Percentiles rank a stretch among this genome's conserved stretches.
Conservation (phyloP, 1,284 basidiomycete species). For the Ustilago vetiveriae region DNA sequence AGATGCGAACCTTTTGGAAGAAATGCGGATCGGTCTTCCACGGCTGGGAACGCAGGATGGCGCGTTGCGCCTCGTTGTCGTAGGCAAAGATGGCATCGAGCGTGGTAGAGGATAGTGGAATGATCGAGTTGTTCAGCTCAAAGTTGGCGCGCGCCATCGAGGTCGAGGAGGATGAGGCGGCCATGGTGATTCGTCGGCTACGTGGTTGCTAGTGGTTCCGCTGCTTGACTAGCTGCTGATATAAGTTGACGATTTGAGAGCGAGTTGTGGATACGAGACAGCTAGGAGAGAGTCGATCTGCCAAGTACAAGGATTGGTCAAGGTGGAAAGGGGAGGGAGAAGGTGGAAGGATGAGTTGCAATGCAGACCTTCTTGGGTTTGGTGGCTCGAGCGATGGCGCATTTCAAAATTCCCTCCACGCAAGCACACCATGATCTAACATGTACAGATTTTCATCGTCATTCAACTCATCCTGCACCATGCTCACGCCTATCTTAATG, state of each 20-base stretch:
- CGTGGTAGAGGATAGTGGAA: conserved; percentile 42
- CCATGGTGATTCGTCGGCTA: no score
- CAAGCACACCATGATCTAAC: background rate
- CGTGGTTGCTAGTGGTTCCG: no score
- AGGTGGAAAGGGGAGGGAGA: no score
- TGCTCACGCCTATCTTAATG: no score
- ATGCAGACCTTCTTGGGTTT: no score
- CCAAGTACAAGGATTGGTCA: no score
- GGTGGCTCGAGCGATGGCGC: background rate
- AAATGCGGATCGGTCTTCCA: conserved; percentile 91
- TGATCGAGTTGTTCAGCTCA: conserved; percentile 81
- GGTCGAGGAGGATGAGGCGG: conserved; percentile 14
- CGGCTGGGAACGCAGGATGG: conserved; percentile 77
- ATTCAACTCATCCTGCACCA: no score
- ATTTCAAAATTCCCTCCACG: background rate
- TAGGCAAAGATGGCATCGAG: conserved; percentile 69
- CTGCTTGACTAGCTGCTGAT: no score
- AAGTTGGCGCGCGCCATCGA: conserved; percentile 81
- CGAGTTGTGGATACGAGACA: no score
- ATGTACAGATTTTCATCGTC: no score
- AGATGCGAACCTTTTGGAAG: conserved; percentile 94
- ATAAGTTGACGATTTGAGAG: no score
- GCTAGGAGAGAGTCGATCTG: no score
- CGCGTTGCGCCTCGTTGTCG: conserved; percentile 77
- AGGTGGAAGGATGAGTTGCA: background rate